These are phyloP conservation scores for Stentor roeselii DNA, from an alignment of 73 alveolate species.

Conservation along the genomic window DNA sequence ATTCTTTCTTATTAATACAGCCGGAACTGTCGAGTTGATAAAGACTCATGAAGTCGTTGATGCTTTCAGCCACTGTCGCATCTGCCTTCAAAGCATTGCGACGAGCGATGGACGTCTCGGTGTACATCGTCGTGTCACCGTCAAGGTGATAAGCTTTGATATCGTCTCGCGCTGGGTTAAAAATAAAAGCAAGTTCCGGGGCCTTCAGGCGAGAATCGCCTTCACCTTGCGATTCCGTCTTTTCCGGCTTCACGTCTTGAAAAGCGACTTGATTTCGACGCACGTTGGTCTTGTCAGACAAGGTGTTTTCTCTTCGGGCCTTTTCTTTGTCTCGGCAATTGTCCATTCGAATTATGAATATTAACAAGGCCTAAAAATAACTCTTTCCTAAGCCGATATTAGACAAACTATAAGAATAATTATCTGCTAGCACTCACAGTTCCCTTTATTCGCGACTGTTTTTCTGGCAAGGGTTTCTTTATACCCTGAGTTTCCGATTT, in stretches of 20 bases:
- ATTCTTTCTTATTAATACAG: constrained; percentile 42
- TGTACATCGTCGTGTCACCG: constrained; percentile 58
- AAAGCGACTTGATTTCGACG: too few relatives aligned
- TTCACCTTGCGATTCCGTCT: too few relatives aligned
- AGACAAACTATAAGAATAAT: too few relatives aligned
- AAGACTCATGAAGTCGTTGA: constrained; percentile 44
- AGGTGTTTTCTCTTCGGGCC: too few relatives aligned
- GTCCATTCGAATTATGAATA: too few relatives aligned
- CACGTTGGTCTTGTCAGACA: neutral
- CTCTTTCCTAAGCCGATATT: too few relatives aligned
- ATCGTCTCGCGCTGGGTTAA: constrained; percentile 40
- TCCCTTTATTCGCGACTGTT: neutral
- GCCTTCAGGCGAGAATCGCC: neutral
- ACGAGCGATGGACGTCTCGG: constrained; percentile 41
- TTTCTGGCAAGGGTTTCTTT: constrained; percentile 16
- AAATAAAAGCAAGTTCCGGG: constrained; percentile 20
- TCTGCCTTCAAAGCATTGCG: constrained; percentile 30
- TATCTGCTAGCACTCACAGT: constrained; percentile 4
- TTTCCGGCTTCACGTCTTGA: too few relatives aligned
- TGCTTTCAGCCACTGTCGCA: constrained; percentile 44
- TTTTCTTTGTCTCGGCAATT: too few relatives aligned
- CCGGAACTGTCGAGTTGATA: constrained; percentile 37
- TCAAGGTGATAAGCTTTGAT: constrained; percentile 55
- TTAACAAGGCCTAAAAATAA: too few relatives aligned
- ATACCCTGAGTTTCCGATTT: constrained; percentile 22